Evolutionary conservation across 208 protist species (phyloP).

Genomic region (Phytomonas francai): DNA sequence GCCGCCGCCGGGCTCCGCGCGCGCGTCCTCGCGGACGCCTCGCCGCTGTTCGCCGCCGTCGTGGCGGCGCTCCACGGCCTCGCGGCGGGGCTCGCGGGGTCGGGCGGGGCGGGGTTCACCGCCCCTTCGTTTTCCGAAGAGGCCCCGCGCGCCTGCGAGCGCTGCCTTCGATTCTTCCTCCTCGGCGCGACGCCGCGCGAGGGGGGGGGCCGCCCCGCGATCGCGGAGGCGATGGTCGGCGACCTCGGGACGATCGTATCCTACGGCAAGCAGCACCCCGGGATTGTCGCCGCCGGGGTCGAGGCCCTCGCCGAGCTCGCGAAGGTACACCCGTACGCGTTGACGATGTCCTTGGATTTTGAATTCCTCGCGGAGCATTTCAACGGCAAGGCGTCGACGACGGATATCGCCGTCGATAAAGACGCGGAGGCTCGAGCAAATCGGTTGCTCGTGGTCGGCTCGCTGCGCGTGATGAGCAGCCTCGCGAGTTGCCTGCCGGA

Average conservation of each 20-base stretch:
- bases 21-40: conserved; percentile 20
- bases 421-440: conserved; percentile 13
- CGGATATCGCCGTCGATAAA: neutral
- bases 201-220: neutral
- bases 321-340: conserved; percentile 33
- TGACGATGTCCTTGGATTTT: conserved; percentile 56
- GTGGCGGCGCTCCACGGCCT: conserved; percentile 9
- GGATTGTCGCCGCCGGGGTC: conserved; percentile 23
- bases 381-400: neutral
- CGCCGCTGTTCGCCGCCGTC: conserved; percentile 15
- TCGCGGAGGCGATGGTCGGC: neutral
- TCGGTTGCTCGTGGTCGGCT: conserved; percentile 34
- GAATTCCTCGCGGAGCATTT: conserved; percentile 46
- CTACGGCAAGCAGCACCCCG: conserved; percentile 9
- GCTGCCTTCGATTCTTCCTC: no score
- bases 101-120: conserved; percentile 18
- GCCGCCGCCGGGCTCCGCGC: conserved; percentile 28
- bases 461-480: conserved; percentile 55
- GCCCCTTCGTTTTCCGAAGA: conserved; percentile 10
- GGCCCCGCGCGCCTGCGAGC: conserved; percentile 15
- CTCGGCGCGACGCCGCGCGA: neutral
- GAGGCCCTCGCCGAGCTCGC: conserved; percentile 29
- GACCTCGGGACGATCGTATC: conserved; percentile 3
- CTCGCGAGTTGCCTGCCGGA: conserved; percentile 33
- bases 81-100: conserved; percentile 16